Base-by-base conservation (phyloP, 2,329 filamentous ascomycete genomes). In the Trichoderma sp. region DNA sequence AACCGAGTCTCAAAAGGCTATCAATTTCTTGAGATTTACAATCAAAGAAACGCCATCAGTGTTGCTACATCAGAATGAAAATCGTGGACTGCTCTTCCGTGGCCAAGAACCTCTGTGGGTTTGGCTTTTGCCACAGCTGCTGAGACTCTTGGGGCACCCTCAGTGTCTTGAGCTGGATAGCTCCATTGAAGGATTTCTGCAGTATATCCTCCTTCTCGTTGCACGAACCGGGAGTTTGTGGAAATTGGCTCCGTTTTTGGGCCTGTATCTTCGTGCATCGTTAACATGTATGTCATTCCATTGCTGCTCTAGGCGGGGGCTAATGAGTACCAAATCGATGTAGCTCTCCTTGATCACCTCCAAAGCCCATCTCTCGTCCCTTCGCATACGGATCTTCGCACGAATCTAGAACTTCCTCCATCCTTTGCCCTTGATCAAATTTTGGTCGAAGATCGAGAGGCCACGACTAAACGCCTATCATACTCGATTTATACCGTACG, bases 21-120 rank as follows among this genome's bases (percentile, higher is more conserved):
- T 97, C 62, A 89, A 92, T 75, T 94, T 97, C 67, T 86, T 98
- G 58, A 87, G 88, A 71, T 87, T 92, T 66, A 93, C 92, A 3
- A 87, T 97, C 74, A 87, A 89, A 74, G 92, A 94, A 77, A 93
- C 91, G 8, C 94, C 93, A 2, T 83, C 86, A 47, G 87, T 94
- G n/a, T 83, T 95, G 32, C 82, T 86, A 24, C 85, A 84, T 72
- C 80, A 79, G 32, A 81, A 83, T 12, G 78, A 82, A 24, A 77
- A 77, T 3, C 81, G 81, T 57, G 79, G 80, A 4, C 84, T 86
- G 60, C 79, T 89, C 70, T 85, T 86, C 65, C 83, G 88, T 53
- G 87, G 90, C 18, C 81, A 81, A 51, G 89, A 91, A 73, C 86
- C 92, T 5, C 83, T 92, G 56, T 92, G 91, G 86, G 78, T 87